Conservation (phyloP, 2,329 filamentous ascomycete species). For the Allantophomopsis lycopodina region DNA sequence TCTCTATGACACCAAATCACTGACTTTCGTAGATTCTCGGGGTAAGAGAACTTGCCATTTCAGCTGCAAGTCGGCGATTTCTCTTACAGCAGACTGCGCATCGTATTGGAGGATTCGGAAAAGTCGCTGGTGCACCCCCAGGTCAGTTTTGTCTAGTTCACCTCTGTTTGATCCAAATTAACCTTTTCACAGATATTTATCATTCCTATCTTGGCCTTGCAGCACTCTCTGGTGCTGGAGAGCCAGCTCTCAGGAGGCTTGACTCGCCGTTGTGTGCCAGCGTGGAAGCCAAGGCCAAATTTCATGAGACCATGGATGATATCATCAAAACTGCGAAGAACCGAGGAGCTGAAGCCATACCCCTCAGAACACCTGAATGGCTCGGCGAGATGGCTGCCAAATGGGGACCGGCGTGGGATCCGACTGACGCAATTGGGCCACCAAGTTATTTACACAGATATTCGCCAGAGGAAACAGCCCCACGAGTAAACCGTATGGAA, state of each 20-base stretch:
- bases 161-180: slow-evolving; percentile 1
- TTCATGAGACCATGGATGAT: slow-evolving; percentile 19
- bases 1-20: not conserved
- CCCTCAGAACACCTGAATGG: too few relatives aligned
- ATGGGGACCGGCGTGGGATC: too few relatives aligned
- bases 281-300: slow-evolving; percentile 34
- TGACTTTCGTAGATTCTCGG: slow-evolving; percentile 36
- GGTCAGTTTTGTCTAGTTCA: slow-evolving; percentile 26
- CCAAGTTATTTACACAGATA: too few relatives aligned
- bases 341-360: too few relatives aligned
- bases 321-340: too few relatives aligned
- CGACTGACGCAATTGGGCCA: too few relatives aligned
- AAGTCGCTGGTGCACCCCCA: slow-evolving; percentile 51
- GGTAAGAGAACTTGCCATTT: slow-evolving; percentile 41
- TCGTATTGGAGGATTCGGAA: slow-evolving; percentile 70
- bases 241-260: slow-evolving; percentile 53
- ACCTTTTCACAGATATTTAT: slow-evolving; percentile 46
- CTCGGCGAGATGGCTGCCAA: too few relatives aligned
- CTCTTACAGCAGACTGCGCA: slow-evolving; percentile 81
- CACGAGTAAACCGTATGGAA: too few relatives aligned
- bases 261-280: slow-evolving; percentile 70
- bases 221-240: slow-evolving; percentile 60
- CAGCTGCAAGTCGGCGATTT: slow-evolving; percentile 54
- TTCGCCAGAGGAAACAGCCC: too few relatives aligned
- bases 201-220: slow-evolving; percentile 84